Evolutionary conservation across 2,329 filamentous ascomycete genomes (phyloP).

Genomic region (Colletotrichum orbiculare): DNA sequence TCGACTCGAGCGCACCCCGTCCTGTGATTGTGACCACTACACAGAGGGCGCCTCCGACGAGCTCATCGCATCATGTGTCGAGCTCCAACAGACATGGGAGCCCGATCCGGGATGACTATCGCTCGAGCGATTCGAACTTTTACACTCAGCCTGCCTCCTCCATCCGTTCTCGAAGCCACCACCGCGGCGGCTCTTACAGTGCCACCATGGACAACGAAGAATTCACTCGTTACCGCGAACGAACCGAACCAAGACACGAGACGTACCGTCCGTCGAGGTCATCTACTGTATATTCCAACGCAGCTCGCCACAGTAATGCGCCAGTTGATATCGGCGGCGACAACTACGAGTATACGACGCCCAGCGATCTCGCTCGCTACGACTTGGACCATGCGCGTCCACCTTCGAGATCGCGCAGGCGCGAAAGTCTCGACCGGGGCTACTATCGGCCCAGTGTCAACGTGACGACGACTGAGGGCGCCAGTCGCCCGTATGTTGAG

Average conservation of each 20-base stretch:
- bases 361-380: conserved; percentile 69
- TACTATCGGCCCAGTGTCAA: conserved; percentile 68
- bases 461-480: conserved; percentile 30
- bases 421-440: conserved; percentile 65
- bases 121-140: conserved; percentile 64
- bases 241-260: conserved; percentile 57
- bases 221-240: conserved; percentile 60
- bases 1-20: conserved; percentile 61
- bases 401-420: conserved; percentile 53
- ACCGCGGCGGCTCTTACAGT: conserved; percentile 56
- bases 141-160: conserved; percentile 70
- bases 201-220: conserved; percentile 64
- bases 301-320: conserved; percentile 55
- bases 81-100: conserved; percentile 52
- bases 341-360: conserved; percentile 73
- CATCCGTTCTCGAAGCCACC: conserved; percentile 60
- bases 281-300: conserved; percentile 56
- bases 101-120: conserved; percentile 63
- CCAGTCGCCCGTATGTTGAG: conserved; percentile 43
- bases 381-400: conserved; percentile 66
- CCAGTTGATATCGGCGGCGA: conserved; percentile 67
- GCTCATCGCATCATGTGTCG: conserved; percentile 47
- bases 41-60: conserved; percentile 53
- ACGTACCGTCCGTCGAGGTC: conserved; percentile 60
- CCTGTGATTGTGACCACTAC: conserved; percentile 69